phyloP scores from a whole-genome alignment of 1,284 basidiomycete species.

The Heterobasidion annosum region DNA sequence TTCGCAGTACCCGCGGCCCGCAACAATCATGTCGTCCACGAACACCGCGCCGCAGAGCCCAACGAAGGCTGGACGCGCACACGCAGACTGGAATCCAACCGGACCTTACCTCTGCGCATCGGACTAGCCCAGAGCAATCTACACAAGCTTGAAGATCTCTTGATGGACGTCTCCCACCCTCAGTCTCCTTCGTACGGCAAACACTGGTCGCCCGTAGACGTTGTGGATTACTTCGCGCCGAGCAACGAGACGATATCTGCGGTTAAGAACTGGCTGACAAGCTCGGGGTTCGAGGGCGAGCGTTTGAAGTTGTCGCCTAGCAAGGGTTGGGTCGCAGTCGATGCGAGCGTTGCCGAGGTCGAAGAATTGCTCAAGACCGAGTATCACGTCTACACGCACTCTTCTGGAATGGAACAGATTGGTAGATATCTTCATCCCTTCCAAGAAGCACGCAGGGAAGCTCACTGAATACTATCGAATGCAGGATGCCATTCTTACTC shows the following conservation, averaged over 20 bases:
- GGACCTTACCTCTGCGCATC: slow-evolving; percentile 21
- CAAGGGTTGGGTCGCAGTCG: slow-evolving; percentile 33
- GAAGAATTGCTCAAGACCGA: slow-evolving; percentile 28
- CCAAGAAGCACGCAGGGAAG: too few relatives aligned
- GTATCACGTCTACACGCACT: slow-evolving; percentile 29
- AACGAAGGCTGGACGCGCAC: slow-evolving; percentile 12
- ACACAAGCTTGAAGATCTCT: slow-evolving; percentile 24
- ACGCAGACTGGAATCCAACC: slow-evolving; percentile 15
- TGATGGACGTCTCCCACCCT: slow-evolving; percentile 27
- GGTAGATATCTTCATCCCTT: slow-evolving; percentile 16
- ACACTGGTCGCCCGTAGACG: slow-evolving; percentile 25
- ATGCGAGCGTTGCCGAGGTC: slow-evolving; percentile 27
- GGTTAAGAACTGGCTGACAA: slow-evolving; percentile 30
- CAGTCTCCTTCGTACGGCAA: slow-evolving; percentile 25
- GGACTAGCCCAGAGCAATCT: slow-evolving; percentile 28
- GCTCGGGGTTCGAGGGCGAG: slow-evolving; percentile 21
- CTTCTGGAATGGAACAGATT: slow-evolving; percentile 27
- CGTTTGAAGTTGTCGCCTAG: slow-evolving; percentile 21
- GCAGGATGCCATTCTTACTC: slow-evolving; percentile 29
- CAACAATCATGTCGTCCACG: slow-evolving; percentile 17
- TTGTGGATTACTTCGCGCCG: slow-evolving; percentile 30
- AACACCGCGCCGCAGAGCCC: slow-evolving; percentile 19
- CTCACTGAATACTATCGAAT: background rate
- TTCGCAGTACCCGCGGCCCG: slow-evolving; percentile 13
- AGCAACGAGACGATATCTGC: slow-evolving; percentile 22